Conservation (phyloP, 1,284 basidiomycete species). For the Macrocystidia cucumis region DNA sequence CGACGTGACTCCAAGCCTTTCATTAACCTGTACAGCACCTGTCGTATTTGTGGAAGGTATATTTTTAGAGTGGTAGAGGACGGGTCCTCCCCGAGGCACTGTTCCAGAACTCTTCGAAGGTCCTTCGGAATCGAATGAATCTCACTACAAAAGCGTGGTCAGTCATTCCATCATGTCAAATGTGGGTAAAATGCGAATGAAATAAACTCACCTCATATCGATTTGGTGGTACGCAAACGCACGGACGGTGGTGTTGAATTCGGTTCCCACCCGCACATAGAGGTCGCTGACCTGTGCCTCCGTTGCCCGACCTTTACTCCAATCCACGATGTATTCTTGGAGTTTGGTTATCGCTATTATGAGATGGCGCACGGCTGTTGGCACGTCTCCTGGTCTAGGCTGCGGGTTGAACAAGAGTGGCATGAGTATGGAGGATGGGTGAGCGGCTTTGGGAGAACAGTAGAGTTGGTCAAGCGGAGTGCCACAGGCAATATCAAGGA, state of each 20-base stretch:
- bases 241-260: conserved; percentile 80
- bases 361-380: conserved; percentile 72
- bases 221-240: conserved; percentile 80
- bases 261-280: conserved; percentile 89
- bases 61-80: conserved; percentile 64
- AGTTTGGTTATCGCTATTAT: conserved; percentile 85
- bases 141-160: conserved; percentile 58
- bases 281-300: conserved; percentile 86
- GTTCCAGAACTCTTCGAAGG: conserved; percentile 79
- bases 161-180: neutral
- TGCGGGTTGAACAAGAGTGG: conserved; percentile 10
- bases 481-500: too few relatives aligned
- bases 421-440: too few relatives aligned
- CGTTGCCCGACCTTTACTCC: conserved; percentile 61
- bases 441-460: too few relatives aligned
- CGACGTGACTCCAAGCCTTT: conserved; percentile 83
- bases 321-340: conserved; percentile 72
- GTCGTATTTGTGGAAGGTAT: conserved; percentile 77
- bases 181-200: neutral
- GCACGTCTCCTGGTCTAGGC: conserved; percentile 35
- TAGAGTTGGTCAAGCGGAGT: too few relatives aligned
- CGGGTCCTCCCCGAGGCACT: conserved; percentile 80
- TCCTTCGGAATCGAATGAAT: conserved; percentile 76
- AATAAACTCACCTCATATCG: conserved; percentile 60
- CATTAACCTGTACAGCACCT: conserved; percentile 75